These are phyloP conservation scores for Elongisporangium prolatum DNA, from an alignment of 352 stramenopile genomes.

Conservation along the genomic window DNA sequence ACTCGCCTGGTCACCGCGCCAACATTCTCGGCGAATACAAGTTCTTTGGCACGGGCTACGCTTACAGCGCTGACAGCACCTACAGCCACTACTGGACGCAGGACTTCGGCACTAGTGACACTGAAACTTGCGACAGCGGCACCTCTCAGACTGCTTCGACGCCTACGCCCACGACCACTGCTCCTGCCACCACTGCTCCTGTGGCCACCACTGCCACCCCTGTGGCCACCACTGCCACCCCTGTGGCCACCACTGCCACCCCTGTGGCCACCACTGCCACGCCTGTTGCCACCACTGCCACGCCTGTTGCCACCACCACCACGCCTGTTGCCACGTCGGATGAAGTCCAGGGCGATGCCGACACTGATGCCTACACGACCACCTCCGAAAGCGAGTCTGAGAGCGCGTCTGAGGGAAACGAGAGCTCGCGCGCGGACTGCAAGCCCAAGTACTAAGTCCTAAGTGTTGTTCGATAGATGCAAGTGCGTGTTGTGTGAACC, in stretches of 20 bases:
- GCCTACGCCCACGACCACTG: slow-evolving; percentile 4
- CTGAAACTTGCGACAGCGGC: slow-evolving; percentile 20
- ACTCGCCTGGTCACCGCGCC: slow-evolving; percentile 26
- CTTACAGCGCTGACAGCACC: slow-evolving; percentile 15
- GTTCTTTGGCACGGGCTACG: slow-evolving; percentile 38
- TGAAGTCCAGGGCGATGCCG: slow-evolving; percentile 14
- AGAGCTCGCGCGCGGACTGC: not conserved
- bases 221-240: not conserved
- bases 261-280: slow-evolving; percentile 1
- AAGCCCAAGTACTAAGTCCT: not conserved
- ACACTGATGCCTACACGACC: not conserved
- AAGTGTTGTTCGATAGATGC: not conserved
- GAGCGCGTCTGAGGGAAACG: not conserved
- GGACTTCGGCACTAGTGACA: slow-evolving; percentile 33
- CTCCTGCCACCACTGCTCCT: slow-evolving; percentile 10
- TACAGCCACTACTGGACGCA: slow-evolving; percentile 60
- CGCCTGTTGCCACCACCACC: not conserved
- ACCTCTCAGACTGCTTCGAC: too few species aligned
- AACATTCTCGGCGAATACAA: slow-evolving; percentile 38
- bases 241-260: slow-evolving; percentile 1
- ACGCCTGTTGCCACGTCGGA: slow-evolving; percentile 5
- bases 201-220: slow-evolving; percentile 5
- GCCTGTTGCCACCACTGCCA: slow-evolving; percentile 2
- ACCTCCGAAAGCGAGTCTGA: not conserved
- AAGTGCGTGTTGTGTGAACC: not conserved